A percentile compares a stretch with the other conserved stretches of the same genome.
Evolutionary conservation across 2,329 filamentous ascomycete genomes (phyloP).

Genomic region (Monilinia fructicola): DNA sequence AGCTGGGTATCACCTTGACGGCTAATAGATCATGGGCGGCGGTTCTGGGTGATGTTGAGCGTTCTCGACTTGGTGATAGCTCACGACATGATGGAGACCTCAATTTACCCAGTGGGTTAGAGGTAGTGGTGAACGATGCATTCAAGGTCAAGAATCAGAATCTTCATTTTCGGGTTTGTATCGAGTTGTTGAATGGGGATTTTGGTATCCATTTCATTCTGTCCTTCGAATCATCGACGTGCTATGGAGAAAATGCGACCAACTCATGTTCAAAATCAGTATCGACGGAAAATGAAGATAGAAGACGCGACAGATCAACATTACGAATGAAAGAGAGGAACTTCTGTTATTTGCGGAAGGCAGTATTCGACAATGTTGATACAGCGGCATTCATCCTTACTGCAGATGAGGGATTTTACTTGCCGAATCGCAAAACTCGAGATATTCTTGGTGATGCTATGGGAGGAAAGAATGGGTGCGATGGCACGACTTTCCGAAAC

Average conservation of each 20-base stretch:
- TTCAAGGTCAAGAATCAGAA: conserved; percentile 3
- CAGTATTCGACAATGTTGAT: conserved; percentile 31
- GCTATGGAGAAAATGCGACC: background rate
- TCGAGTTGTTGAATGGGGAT: conserved; percentile 24
- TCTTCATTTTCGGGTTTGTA: conserved; percentile 25
- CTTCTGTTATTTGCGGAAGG: conserved; percentile 27
- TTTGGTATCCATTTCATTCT: conserved; percentile 27
- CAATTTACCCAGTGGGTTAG: conserved; percentile 14
- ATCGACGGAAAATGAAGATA: background rate
- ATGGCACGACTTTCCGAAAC: conserved; percentile 22
- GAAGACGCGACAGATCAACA: background rate
- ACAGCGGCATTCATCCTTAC: conserved; percentile 28
- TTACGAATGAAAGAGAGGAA: background rate
- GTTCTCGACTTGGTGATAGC: conserved; percentile 1
- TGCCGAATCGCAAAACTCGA: conserved; percentile 29
- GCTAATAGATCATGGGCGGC: conserved; percentile 26
- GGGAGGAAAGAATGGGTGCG: conserved; percentile 27
- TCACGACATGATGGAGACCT: background rate
- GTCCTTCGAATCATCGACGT: conserved; percentile 24
- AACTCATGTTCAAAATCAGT: background rate
- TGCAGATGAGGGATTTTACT: conserved; percentile 31
- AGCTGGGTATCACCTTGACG: conserved; percentile 28
- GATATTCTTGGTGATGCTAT: conserved; percentile 28
- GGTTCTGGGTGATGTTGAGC: conserved; percentile 25
- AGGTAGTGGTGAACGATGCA: conserved; percentile 23